Evolutionary conservation across 2,329 filamentous ascomycete species (phyloP).

Genomic region (Calonectria honghensis): DNA sequence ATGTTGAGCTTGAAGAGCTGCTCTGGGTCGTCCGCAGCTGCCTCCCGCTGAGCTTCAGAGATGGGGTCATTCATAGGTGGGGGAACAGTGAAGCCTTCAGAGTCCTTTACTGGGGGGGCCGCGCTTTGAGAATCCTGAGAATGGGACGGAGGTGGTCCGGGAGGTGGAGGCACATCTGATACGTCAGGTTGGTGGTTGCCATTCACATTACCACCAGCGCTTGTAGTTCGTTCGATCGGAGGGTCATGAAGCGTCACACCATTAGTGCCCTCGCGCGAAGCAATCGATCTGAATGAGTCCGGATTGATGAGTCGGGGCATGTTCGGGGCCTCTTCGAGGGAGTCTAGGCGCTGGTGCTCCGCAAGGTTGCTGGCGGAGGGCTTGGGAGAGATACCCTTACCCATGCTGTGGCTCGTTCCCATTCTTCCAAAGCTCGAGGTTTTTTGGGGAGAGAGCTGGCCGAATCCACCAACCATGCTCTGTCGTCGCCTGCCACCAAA

Average conservation of each 20-base stretch:
- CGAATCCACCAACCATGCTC: conserved; percentile 79
- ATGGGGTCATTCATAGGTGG: conserved; percentile 78
- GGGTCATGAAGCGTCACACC: conserved; percentile 61
- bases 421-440: conserved; percentile 76
- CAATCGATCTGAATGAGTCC: conserved; percentile 51
- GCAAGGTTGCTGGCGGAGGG: conserved; percentile 76
- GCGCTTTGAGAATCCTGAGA: conserved; percentile 62
- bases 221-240: conserved; percentile 56
- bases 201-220: conserved; percentile 65
- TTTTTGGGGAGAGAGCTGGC: conserved; percentile 74
- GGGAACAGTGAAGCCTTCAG: conserved; percentile 86
- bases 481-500: conserved; percentile 77
- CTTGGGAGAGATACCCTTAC: conserved; percentile 72
- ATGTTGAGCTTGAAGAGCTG: conserved; percentile 88
- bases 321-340: conserved; percentile 75
- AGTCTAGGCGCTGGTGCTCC: conserved; percentile 72
- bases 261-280: conserved; percentile 67
- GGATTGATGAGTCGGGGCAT: conserved; percentile 55
- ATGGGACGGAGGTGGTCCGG: conserved; percentile 68
- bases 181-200: conserved; percentile 68
- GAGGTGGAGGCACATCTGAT: conserved; percentile 71
- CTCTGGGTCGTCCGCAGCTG: conserved; percentile 73
- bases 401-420: conserved; percentile 75
- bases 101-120: conserved; percentile 74
- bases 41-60: conserved; percentile 83